phyloP scores from a whole-genome alignment of 1,284 basidiomycete species.

The Leccinum pachyderme region DNA sequence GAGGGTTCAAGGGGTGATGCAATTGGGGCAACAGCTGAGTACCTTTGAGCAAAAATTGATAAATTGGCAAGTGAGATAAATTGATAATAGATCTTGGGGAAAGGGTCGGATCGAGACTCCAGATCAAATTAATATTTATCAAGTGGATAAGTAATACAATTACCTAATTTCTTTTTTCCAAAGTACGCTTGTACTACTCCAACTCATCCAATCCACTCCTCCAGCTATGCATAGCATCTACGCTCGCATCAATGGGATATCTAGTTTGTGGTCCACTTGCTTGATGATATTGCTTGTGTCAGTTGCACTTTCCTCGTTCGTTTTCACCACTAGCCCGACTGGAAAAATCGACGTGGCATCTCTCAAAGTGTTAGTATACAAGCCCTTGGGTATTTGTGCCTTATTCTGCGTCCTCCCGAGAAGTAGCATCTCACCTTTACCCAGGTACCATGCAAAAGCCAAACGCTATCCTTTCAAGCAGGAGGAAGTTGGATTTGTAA shows the following conservation, averaged over 20 bases:
- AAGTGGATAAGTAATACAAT: neutral
- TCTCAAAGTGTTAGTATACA: constrained; percentile 63
- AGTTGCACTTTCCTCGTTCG: constrained; percentile 67
- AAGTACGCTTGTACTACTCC: neutral
- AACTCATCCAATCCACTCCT: neutral
- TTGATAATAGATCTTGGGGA: neutral
- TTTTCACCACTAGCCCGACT: constrained; percentile 59
- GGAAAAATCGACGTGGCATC: constrained; percentile 57
- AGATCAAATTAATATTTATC: neutral
- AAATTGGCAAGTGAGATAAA: neutral
- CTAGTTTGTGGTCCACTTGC: constrained; percentile 75
- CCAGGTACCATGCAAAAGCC: constrained; percentile 54
- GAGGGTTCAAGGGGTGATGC: neutral
- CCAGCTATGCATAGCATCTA: constrained; percentile 63
- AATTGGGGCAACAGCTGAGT: neutral
- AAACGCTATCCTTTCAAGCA: constrained; percentile 54
- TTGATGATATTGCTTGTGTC: constrained; percentile 73
- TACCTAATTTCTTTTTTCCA: neutral
- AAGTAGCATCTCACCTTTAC: constrained; percentile 16
- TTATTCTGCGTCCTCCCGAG: constrained; percentile 7
- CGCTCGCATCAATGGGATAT: constrained; percentile 70
- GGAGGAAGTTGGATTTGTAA: constrained; percentile 73
- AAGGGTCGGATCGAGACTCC: neutral
- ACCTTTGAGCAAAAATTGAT: too few species aligned
- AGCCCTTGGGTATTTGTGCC: neutral